A percentile compares a stretch with the other conserved stretches of the same genome.
Conservation (phyloP, 108 stramenopile species). For the Pseudonitzschia pungens region DNA sequence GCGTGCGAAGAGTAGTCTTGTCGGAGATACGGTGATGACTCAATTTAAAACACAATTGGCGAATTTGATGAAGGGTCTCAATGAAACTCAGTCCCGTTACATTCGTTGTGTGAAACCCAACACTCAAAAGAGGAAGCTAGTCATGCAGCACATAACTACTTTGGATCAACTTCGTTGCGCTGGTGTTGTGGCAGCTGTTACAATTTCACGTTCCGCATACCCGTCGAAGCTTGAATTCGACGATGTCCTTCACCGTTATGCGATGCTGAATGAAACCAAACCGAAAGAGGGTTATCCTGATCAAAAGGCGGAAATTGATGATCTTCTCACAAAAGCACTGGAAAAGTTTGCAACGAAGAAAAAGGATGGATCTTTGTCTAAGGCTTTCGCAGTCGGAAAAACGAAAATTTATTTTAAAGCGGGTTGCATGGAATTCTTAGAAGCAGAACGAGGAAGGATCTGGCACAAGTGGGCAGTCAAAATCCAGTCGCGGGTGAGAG, state of each 20-base stretch:
- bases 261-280: constrained; percentile 35
- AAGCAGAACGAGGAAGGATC: constrained; percentile 41
- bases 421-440: constrained; percentile 71
- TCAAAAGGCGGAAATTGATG: constrained; percentile 19
- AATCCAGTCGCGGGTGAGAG: constrained; percentile 36
- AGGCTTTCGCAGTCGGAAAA: constrained; percentile 67
- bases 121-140: constrained; percentile 62
- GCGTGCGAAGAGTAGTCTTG: constrained; percentile 47
- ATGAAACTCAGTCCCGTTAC: constrained; percentile 77
- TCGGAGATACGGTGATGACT: constrained; percentile 70
- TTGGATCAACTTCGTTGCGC: constrained; percentile 93
- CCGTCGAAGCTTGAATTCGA: constrained; percentile 84
- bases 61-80: constrained; percentile 67
- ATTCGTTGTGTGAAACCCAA: constrained; percentile 89
- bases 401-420: constrained; percentile 76
- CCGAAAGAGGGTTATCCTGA: constrained; percentile 28
- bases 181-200: constrained; percentile 91
- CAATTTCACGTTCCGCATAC: constrained; percentile 89
- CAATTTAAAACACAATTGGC: constrained; percentile 78
- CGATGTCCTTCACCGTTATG: constrained; percentile 66
- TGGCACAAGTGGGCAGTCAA: constrained; percentile 53
- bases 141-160: constrained; percentile 79
- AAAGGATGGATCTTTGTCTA: constrained; percentile 19
- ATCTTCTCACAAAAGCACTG: constrained; percentile 18
- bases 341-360: constrained; percentile 35